Conservation (phyloP, 345 rosid genomes). For the Brassica cretica region DNA sequence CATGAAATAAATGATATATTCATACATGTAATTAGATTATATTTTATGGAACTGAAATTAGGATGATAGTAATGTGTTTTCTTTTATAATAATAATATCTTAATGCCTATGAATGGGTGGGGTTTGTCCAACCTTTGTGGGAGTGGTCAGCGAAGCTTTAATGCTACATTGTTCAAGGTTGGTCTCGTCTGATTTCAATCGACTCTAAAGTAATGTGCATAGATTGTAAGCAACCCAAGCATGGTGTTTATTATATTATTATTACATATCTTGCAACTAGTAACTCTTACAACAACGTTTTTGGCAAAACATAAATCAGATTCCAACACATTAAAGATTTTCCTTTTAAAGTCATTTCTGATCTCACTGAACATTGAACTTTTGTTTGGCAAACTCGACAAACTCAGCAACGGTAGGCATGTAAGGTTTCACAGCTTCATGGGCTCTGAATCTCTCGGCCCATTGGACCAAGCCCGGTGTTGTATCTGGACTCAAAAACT, state of each 20-base stretch:
- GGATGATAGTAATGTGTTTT: too few relatives aligned
- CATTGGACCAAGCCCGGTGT: constrained; percentile 57
- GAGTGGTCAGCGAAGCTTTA: neutral
- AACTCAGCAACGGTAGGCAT: constrained; percentile 68
- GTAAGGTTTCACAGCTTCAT: constrained; percentile 61
- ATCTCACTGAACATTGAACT: constrained; percentile 32
- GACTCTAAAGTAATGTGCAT: neutral
- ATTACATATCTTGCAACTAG: neutral
- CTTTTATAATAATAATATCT: neutral
- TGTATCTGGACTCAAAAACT: constrained; percentile 47
- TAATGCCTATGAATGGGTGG: neutral
- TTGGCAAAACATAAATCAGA: neutral
- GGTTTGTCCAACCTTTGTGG: neutral
- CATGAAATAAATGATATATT: too few relatives aligned
- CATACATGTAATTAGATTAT: neutral
- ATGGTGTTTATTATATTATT: neutral
- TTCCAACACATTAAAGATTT: neutral
- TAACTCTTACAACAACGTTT: neutral
- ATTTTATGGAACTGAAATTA: too few relatives aligned
- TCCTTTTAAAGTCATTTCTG: neutral
- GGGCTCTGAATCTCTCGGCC: constrained; percentile 54
- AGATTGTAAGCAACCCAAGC: neutral
- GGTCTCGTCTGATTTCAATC: neutral
- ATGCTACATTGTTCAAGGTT: neutral
- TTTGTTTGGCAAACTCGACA: constrained; percentile 31